Evolutionary conservation across 495 filamentous ascomycete genomes (phyloP).

Genomic region (Terfezia boudieri): DNA sequence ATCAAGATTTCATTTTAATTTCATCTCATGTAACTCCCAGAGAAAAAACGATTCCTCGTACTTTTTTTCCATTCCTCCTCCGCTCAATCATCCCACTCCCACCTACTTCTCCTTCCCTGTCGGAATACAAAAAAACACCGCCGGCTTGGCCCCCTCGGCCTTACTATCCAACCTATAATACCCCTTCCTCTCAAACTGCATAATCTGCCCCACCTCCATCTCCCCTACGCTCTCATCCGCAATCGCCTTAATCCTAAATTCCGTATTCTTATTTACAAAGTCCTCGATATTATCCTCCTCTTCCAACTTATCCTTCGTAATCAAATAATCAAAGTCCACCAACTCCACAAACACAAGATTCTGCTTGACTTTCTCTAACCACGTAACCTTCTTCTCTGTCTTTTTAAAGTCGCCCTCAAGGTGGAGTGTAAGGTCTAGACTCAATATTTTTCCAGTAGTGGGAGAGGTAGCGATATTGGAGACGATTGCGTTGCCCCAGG

Average conservation of each 20-base stretch:
- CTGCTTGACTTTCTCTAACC: slow-evolving; percentile 55
- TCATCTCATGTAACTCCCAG: too few species aligned
- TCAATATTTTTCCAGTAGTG: slow-evolving; percentile 20
- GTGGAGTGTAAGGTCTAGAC: slow-evolving; percentile 65
- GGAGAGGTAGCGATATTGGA: slow-evolving; percentile 42
- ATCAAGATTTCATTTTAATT: too few species aligned
- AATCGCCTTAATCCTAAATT: slow-evolving; percentile 48
- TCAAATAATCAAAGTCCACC: slow-evolving; percentile 76
- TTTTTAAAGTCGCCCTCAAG: slow-evolving; percentile 74
- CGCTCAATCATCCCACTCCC: too few species aligned
- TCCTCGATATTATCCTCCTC: slow-evolving; percentile 65
- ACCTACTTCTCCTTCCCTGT: slow-evolving; percentile 36
- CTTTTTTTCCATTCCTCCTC: too few species aligned
- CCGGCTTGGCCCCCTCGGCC: slow-evolving; percentile 30
- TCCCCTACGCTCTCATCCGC: slow-evolving; percentile 61
- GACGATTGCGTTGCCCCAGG: slow-evolving; percentile 83
- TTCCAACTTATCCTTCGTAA: slow-evolving; percentile 74
- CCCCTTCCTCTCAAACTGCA: slow-evolving; percentile 85
- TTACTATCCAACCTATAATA: slow-evolving; percentile 62
- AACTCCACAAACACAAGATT: slow-evolving; percentile 60
- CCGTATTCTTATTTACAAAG: slow-evolving; percentile 52
- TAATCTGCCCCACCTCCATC: slow-evolving; percentile 61
- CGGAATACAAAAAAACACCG: slow-evolving; percentile 61
- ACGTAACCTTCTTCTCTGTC: slow-evolving; percentile 91
- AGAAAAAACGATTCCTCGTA: too few species aligned